Evolutionary conservation across 2,329 filamentous ascomycete species (phyloP).

Genomic region (Colletotrichum musae): DNA sequence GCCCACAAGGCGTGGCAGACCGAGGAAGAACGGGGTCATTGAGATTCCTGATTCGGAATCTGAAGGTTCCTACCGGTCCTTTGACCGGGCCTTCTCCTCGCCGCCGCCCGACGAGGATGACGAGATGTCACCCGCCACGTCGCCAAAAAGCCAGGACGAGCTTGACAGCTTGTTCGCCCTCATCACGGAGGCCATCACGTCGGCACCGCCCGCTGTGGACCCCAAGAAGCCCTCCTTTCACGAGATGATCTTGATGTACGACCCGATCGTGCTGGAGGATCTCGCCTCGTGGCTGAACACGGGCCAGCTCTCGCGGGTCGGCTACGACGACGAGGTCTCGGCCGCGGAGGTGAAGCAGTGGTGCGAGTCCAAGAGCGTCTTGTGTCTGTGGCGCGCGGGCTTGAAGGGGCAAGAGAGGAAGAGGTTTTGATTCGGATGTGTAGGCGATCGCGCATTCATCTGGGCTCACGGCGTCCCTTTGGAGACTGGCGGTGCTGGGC

Average conservation of each 20-base stretch:
- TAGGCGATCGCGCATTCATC: slow-evolving; percentile 3
- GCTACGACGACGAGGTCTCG: slow-evolving; percentile 76
- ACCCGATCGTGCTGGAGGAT: slow-evolving; percentile 91
- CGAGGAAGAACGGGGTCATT: slow-evolving; percentile 44
- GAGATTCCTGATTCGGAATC: slow-evolving; percentile 69
- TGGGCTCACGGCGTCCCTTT: not conserved
- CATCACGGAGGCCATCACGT: slow-evolving; percentile 70
- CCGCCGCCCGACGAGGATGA: slow-evolving; percentile 59
- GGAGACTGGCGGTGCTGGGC: not conserved
- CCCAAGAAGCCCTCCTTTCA: slow-evolving; percentile 78
- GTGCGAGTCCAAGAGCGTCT: slow-evolving; percentile 90
- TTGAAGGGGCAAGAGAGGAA: slow-evolving; percentile 68
- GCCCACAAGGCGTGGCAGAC: slow-evolving; percentile 46
- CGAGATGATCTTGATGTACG: slow-evolving; percentile 94
- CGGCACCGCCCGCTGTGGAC: slow-evolving; percentile 65
- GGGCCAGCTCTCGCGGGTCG: slow-evolving; percentile 73
- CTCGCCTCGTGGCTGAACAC: slow-evolving; percentile 86
- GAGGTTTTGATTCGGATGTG: slow-evolving; percentile 48
- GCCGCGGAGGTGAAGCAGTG: slow-evolving; percentile 83
- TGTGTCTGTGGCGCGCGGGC: slow-evolving; percentile 81
- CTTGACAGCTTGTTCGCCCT: slow-evolving; percentile 58
- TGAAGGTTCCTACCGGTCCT: slow-evolving; percentile 54
- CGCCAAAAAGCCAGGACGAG: slow-evolving; percentile 49
- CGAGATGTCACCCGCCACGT: slow-evolving; percentile 57
- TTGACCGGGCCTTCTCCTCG: slow-evolving; percentile 60